Base-by-base conservation (phyloP, 306 rosid species). In the Lablab purpureus region DNA sequence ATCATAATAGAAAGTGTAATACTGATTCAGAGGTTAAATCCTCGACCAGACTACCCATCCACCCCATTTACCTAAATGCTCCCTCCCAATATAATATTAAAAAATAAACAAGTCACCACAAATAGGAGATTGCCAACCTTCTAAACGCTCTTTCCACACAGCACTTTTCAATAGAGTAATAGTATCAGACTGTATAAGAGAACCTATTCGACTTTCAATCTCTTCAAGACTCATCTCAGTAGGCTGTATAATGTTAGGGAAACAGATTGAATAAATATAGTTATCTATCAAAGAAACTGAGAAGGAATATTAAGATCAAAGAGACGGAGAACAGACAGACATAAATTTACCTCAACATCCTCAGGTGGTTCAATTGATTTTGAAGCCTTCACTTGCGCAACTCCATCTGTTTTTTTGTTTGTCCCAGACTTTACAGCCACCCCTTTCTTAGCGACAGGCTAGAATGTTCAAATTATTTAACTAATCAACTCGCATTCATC, bases 121-220 rank as follows among this genome's bases (percentile, higher is more conserved):
- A 60, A 73, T 17, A 47, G 22, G 54, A 58, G 51, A 76, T 19
- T 76, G 81, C 85, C 77, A 82, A 95, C 98, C 99, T 88, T 96
- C 99, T 54, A 96, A 93, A 22, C 99, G 93, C 80, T 96, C 99
- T 83, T 96, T 96, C 99, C 99, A 96, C 10, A 83, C 93, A 47
- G 96, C 25, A 58, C 99, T 96, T 85, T 91, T 96, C 85, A 96
- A 87, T 71, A 78, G 89, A 74, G 96, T 82, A 81, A 93, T 76
- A n/a, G 90, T 88, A 67, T 93, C 98, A 37, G 87, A 83, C 77
- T 90, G 94, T 77, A 96, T 64, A 71, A 91, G 86, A 83, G 98
- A 87, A 75, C 99, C 96, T 81, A 96, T 79, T 80, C 91, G 89
- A 87, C 89, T 93, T 76, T 93, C 97, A 84, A 96, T 94, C 88